Base-by-base conservation (phyloP, 768 basidiomycete species). In the Pisolithus orientalis region DNA sequence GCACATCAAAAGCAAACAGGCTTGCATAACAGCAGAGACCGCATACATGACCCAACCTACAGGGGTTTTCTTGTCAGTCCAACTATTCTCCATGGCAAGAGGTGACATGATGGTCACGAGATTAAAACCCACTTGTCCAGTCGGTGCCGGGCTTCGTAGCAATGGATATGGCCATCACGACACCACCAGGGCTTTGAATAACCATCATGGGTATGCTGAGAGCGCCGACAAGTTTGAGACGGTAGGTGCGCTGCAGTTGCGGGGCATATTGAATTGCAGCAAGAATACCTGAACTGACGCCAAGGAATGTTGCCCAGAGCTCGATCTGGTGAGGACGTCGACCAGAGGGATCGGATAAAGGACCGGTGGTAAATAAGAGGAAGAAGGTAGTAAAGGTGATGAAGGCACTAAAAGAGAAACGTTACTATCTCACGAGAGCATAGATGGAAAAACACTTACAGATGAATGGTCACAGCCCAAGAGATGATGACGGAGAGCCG, bases 181-280 rank as follows among this genome's bases (percentile, higher is more conserved):
- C 72, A 1, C 89, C 86, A 4, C 94, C 94, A 3, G 94, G 94
- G 11, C 83, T 91, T 69, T 98, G 95, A 14, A 99, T 90, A 45
- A 82, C 71, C 95, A 99, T 97, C 83, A 92, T 97, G 1, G 88
- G 87, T 52, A 99, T 89, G 62, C 91, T 94, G 14, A 98, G 74
- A 0, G 93, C 92, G 3, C 95, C 95, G 8, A 98, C 94, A 11
- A 95, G 79, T 62, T 84, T 87, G 29, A 79, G 68, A 5, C 71
- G 72, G 59, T 86, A 96, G 1, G 94, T 98, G 54, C 85, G 82
- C 11, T 80, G 58, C 25, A 99, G 74, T 66, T 96, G 94, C 0
- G 95, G 94, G 0, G 84, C 77, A 55, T 97, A 99, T 67, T 99
- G 94, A 5, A 88, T 70, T 4, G 82, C 80, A 1, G 93, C 87